Evolutionary conservation across 768 basidiomycete species (phyloP), one percentile per base, ranked within the genome.

Genomic region (Tulasnella sp.): DNA sequence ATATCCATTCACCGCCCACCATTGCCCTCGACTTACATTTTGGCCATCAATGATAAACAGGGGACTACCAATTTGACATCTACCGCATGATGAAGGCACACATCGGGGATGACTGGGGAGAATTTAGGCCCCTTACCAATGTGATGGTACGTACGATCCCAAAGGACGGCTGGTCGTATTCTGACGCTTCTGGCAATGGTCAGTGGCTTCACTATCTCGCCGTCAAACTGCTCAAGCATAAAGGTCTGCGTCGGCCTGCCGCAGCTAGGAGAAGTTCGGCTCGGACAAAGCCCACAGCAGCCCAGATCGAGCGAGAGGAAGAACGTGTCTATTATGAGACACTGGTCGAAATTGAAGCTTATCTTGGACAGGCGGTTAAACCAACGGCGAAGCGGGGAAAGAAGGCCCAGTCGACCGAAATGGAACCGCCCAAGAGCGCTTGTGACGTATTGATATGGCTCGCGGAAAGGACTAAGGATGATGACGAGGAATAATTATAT

Each of bases 21-120:
- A 20, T 3, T 34, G 6, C 2, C 31, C 28, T 60, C 9, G 41
- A 40, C 24, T 40, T 64, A n/a, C 9, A 24, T 20, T 72, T 31
- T 64, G 44, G 31, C 24, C 18, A 11, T 46, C 40, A 75, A 72
- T 42, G 1, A 46, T 46, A 1, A 18, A 46, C 41, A 75, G 93
- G 96, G 14, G 95, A 96, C 85, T 94, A 95, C 83, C 98, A 99
- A 85, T 98, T 96, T 85, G 96, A 98, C 84, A 88, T 98, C 5
- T 99, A 99, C 84, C 91, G 97, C 64, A 90, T 93, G 86, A 98
- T 99, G 95, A 88, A 88, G 75, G 87, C 88, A 42, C 86, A 91
- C 81, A 91, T 90, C 72, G 86, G 88, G 7, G 87, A 87, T 48
- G 85, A 88, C 60, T 99, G 98, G 98, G 89, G 90, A 82, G 89